Base-by-base conservation (phyloP, 192 early-diverging fungal genomes). In the Coemansia sp. region DNA sequence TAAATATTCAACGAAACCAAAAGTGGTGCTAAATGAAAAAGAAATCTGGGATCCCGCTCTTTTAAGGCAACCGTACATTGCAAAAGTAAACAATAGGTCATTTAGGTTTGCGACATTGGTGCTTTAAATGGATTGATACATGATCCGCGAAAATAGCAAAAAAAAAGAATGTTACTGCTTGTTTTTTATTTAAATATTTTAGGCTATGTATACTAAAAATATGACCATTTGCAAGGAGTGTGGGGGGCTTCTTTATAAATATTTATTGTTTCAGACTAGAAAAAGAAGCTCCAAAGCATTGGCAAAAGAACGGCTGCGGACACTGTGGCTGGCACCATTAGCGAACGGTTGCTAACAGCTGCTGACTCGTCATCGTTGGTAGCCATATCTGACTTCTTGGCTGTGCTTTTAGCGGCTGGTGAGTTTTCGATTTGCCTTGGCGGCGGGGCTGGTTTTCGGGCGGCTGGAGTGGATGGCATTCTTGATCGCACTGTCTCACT, bases 51-150 rank as follows among this genome's bases (percentile, higher is more conserved):
- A 3, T 16, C 16, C 48, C 26, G 48, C 26, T 51, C 48, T 51
- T 51, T 26, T 51, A 51, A 26, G 21, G 39, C 39, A 40, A n/a
- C n/a, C 16, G 39, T 40, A 8, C 39, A 15, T 13, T 40, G n/a
- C n/a, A n/a, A n/a, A n/a, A n/a, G 4, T 12, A 21, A 21, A 18
- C 43, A 5, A 5, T 20, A 12, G 9, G 2, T 26, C 25, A 3
- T 51, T 51, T 51, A 15, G 48, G 3, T 9, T 26, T 51, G 48
- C 48, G 13, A 51, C 48, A 51, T 26, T 26, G 48, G 48, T 26
- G 21, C 48, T 51, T 51, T 26, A 51, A 51, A 51, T 51, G 48
- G 25, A 28, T 26, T 51, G 48, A 51, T 26, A 51, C 48, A 51
- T 51, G 48, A 23, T 26, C 13, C 12, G 21, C 7, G 25, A 51